Evolutionary conservation across 106 monocot species (phyloP).

Genomic region (Hemerocallis citrina): DNA sequence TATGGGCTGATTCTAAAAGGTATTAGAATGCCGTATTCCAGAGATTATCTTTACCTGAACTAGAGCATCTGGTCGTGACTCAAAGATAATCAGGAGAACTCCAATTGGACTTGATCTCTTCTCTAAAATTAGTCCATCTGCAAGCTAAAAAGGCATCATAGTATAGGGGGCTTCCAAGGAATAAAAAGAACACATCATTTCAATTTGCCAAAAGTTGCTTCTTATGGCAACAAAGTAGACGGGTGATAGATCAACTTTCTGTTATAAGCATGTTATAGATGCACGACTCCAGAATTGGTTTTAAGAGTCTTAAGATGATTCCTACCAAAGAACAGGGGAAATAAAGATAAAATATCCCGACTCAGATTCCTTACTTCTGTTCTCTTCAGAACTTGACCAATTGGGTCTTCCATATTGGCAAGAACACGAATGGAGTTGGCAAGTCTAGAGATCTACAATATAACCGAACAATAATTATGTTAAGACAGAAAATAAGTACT

Average conservation of each 20-base stretch:
- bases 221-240: not conserved
- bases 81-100: conserved; percentile 89
- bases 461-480: no score
- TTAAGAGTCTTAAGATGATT: not conserved
- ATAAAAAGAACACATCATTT: not conserved
- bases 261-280: not conserved
- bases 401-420: conserved; percentile 89
- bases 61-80: conserved; percentile 92
- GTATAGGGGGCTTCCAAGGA: not conserved
- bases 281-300: not conserved
- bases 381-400: conserved; percentile 47
- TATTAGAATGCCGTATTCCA: not conserved
- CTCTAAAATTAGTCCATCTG: conserved; percentile 80
- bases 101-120: conserved; percentile 74
- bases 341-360: not conserved
- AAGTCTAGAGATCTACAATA: conserved; percentile 63
- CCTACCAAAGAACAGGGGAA: not conserved
- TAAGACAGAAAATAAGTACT: no score
- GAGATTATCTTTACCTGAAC: conserved; percentile 63
- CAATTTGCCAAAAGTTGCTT: not conserved
- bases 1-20: not conserved
- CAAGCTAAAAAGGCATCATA: conserved; percentile 35
- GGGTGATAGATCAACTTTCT: not conserved
- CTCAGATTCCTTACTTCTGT: conserved; percentile 47
- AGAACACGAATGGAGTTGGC: conserved; percentile 68